Conservation (phyloP, 441 rosid species). For the Corymbia citriodora region DNA sequence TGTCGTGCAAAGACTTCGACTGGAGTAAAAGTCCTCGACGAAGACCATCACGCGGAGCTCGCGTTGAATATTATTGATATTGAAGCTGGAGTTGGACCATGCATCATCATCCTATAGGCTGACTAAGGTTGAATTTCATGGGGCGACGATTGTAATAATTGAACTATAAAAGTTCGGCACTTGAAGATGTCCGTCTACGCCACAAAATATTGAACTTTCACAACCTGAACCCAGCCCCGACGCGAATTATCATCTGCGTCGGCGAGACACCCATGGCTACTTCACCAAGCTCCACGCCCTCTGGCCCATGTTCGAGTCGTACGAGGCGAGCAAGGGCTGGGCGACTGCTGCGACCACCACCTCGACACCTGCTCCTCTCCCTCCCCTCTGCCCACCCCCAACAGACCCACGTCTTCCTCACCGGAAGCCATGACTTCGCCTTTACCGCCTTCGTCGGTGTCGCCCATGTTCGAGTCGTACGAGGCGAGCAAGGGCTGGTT, state of each 20-base stretch:
- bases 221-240: background rate
- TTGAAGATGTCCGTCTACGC: background rate
- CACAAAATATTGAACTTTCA: background rate
- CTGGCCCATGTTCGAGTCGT: no score
- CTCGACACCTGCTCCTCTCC: conserved; percentile 43
- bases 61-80: background rate
- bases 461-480: conserved; percentile 29
- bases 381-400: conserved; percentile 42
- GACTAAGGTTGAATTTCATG: background rate
- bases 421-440: conserved; percentile 66
- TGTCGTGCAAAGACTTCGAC: background rate
- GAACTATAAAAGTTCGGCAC: background rate
- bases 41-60: background rate
- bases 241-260: conserved; percentile 37
- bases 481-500: conserved; percentile 83
- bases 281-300: conserved; percentile 44
- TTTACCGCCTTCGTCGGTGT: conserved; percentile 52
- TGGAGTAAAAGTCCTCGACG: background rate
- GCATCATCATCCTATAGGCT: background rate
- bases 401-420: conserved; percentile 53
- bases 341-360: conserved; percentile 84
- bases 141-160: background rate
- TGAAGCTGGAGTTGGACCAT: background rate
- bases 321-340: no score
- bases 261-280: conserved; percentile 88